A percentile compares a stretch with the other conserved stretches of the same genome.
These are phyloP conservation scores for Abrus precatorius DNA, from an alignment of 306 rosid species.

Conservation along the genomic window DNA sequence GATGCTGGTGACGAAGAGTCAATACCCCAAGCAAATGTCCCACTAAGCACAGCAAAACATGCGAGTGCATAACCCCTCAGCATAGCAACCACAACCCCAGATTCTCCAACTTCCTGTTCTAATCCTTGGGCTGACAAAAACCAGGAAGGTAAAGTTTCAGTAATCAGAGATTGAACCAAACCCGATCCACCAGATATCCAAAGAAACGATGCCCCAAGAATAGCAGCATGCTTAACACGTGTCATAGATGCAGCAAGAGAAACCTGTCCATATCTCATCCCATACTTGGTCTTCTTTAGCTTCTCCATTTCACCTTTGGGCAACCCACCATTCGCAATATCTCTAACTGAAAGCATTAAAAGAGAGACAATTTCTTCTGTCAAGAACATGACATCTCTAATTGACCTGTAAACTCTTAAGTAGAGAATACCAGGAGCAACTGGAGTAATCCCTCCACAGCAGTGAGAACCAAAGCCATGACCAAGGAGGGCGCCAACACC, in stretches of 20 bases:
- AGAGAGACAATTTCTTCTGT: slow-evolving; percentile 81
- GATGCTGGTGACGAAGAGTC: slow-evolving; percentile 80
- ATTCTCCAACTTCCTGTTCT: slow-evolving; percentile 64
- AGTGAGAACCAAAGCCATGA: slow-evolving; percentile 89
- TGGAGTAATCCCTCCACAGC: slow-evolving; percentile 79
- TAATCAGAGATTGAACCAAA: slow-evolving; percentile 80
- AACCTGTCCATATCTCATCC: slow-evolving; percentile 67
- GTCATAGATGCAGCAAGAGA: slow-evolving; percentile 88
- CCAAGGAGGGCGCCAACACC: slow-evolving; percentile 96
- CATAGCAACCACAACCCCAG: slow-evolving; percentile 79
- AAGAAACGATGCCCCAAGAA: slow-evolving; percentile 87
- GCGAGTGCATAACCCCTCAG: slow-evolving; percentile 95
- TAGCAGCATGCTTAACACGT: slow-evolving; percentile 84
- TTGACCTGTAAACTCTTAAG: slow-evolving; percentile 75
- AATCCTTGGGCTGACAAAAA: slow-evolving; percentile 76
- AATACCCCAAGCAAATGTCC: slow-evolving; percentile 90
- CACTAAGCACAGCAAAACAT: slow-evolving; percentile 79
- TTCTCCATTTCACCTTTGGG: slow-evolving; percentile 61
- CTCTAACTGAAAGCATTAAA: slow-evolving; percentile 83
- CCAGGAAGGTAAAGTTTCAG: slow-evolving; percentile 94
- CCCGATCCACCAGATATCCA: slow-evolving; percentile 85
- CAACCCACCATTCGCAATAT: slow-evolving; percentile 64
- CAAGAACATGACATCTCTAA: slow-evolving; percentile 77
- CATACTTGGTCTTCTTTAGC: slow-evolving; percentile 59
- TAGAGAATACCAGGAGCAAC: slow-evolving; percentile 95